Conservation (phyloP, 169 alveolate genomes). For the Plasmodium ovale region DNA sequence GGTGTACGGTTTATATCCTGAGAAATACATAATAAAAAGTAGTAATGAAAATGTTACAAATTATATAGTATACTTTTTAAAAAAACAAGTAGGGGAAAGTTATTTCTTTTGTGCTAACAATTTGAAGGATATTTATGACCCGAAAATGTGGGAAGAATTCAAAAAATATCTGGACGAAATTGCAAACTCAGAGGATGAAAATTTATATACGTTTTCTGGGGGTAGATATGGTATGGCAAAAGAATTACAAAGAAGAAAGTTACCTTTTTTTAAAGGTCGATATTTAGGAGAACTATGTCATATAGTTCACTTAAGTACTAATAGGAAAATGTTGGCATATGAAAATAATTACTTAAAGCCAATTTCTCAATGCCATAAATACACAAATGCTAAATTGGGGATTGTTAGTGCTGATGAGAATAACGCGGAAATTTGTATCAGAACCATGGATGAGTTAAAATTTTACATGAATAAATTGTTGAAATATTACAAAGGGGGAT, state of each 20-base stretch:
- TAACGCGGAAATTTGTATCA: constrained; percentile 53
- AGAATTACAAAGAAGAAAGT: constrained; percentile 79
- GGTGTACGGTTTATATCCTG: constrained; percentile 79
- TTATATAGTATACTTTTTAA: constrained; percentile 78
- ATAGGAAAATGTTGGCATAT: constrained; percentile 75
- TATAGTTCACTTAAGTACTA: constrained; percentile 85
- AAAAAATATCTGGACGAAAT: constrained; percentile 78
- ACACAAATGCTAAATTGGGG: constrained; percentile 76
- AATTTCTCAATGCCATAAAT: constrained; percentile 68
- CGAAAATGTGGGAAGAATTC: constrained; percentile 81
- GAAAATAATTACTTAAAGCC: constrained; percentile 79
- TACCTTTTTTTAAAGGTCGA: constrained; percentile 82
- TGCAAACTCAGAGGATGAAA: constrained; percentile 76
- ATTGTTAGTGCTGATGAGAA: not conserved
- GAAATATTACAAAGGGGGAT: constrained; percentile 73
- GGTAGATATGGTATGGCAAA: constrained; percentile 89
- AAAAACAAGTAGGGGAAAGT: constrained; percentile 73
- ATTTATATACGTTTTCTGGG: constrained; percentile 82
- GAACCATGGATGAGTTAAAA: constrained; percentile 75
- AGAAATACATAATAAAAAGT: constrained; percentile 77
- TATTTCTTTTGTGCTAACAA: constrained; percentile 83
- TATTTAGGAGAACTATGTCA: constrained; percentile 87
- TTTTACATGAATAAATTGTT: constrained; percentile 50
- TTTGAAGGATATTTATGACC: constrained; percentile 78
- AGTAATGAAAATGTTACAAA: constrained; percentile 74